Percentiles rank a stretch among this genome's conserved stretches.
Evolutionary conservation across 345 rosid genomes (phyloP).

Genomic region (Erodium maritimum): DNA sequence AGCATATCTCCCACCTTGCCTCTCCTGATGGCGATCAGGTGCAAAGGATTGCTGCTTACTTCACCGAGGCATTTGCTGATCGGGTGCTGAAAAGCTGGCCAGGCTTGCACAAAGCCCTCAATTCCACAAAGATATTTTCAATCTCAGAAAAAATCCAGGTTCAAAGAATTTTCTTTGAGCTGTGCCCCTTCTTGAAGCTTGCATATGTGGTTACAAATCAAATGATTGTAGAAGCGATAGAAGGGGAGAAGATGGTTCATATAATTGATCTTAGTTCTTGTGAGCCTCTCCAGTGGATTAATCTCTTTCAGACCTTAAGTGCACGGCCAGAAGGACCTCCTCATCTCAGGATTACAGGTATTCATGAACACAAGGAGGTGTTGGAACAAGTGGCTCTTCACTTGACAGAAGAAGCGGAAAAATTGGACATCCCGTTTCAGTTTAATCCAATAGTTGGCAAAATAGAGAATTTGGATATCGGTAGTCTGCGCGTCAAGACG

Average conservation of each 20-base stretch:
- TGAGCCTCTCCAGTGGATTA: slow-evolving; percentile 71
- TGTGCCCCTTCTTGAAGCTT: slow-evolving; percentile 54
- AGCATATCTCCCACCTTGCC: slow-evolving; percentile 53
- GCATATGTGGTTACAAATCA: slow-evolving; percentile 52
- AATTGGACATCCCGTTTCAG: slow-evolving; percentile 59
- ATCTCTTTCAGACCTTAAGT: slow-evolving; percentile 45
- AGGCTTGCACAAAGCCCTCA: slow-evolving; percentile 62
- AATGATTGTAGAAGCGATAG: slow-evolving; percentile 59
- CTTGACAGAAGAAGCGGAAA: slow-evolving; percentile 57
- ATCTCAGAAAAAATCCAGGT: slow-evolving; percentile 36
- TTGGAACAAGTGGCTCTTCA: slow-evolving; percentile 48
- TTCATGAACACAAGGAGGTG: slow-evolving; percentile 53
- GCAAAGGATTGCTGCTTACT: slow-evolving; percentile 67
- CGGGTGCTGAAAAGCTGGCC: slow-evolving; percentile 61
- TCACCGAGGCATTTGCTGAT: slow-evolving; percentile 57
- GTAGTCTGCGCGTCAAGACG: slow-evolving; percentile 44
- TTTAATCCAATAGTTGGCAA: slow-evolving; percentile 48
- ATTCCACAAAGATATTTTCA: slow-evolving; percentile 35
- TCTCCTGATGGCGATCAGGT: slow-evolving; percentile 61
- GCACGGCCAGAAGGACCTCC: slow-evolving; percentile 62
- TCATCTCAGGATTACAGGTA: slow-evolving; percentile 58
- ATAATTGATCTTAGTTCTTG: slow-evolving; percentile 46
- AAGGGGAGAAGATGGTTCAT: slow-evolving; percentile 61
- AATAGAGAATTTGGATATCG: slow-evolving; percentile 44
- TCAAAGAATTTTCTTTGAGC: slow-evolving; percentile 54